phyloP scores from a whole-genome alignment of 2,329 filamentous ascomycete genomes.

The Calonectria pseudoturangicola region DNA sequence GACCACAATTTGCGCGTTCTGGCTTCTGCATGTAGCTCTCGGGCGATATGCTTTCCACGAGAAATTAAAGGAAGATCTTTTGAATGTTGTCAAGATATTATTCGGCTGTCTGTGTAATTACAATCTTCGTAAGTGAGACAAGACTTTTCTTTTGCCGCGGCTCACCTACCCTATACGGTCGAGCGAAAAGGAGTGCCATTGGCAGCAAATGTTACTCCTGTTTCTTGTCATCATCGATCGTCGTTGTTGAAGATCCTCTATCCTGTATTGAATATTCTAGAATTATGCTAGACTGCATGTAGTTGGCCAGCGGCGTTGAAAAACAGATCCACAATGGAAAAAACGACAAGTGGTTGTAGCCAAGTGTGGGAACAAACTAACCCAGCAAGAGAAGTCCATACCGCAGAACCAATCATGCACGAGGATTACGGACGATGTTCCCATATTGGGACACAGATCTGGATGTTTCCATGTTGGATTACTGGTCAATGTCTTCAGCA shows the following conservation, averaged over 20 bases:
- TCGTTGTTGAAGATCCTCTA: too few species aligned
- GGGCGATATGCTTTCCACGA: neutral
- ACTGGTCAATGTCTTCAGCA: neutral
- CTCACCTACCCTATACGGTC: neutral
- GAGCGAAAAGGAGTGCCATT: too few species aligned
- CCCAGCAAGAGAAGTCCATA: neutral
- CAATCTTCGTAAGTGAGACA: neutral
- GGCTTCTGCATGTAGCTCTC: neutral
- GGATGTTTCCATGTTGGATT: neutral
- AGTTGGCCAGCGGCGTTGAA: neutral
- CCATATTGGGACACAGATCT: neutral
- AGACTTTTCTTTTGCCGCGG: neutral
- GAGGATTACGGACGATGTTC: neutral
- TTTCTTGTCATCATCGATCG: too few species aligned
- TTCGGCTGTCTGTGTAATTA: neutral
- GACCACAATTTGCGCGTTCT: slow-evolving; percentile 15
- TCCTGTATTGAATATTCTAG: too few species aligned
- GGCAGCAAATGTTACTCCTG: too few species aligned
- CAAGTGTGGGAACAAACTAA: slow-evolving; percentile 20
- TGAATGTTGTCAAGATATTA: neutral
- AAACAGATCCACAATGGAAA: neutral
- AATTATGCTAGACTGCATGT: too few species aligned
- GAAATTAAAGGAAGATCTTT: slow-evolving; percentile 23
- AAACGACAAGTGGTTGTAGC: neutral
- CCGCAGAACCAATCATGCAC: neutral